A percentile compares a stretch with the other conserved stretches of the same genome.
phyloP scores from a whole-genome alignment of 305 asterid species.

The Fraxinus ornus region DNA sequence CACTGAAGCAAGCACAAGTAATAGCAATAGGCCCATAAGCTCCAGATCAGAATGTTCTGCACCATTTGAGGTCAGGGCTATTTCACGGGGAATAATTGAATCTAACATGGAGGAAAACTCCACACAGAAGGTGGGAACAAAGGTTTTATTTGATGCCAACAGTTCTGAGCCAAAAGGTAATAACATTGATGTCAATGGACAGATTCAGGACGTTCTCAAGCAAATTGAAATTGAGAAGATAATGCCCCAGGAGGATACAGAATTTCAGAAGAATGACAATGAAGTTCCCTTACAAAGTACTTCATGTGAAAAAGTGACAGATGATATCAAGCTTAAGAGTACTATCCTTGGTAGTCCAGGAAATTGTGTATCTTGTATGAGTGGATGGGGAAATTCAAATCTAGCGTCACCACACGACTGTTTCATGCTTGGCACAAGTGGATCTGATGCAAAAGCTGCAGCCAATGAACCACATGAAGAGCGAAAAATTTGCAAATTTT shows the following conservation, averaged over 20 bases:
- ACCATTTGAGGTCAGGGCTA: conserved; percentile 31
- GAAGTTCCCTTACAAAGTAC: conserved; percentile 33
- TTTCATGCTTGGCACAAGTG: conserved; percentile 16
- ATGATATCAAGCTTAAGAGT: conserved; percentile 21
- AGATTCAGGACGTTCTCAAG: conserved; percentile 29
- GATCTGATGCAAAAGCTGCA: conserved; percentile 31
- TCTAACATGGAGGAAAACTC: conserved; percentile 30
- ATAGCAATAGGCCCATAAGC: conserved; percentile 31
- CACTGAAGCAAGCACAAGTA: conserved; percentile 23
- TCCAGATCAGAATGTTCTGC: conserved; percentile 32
- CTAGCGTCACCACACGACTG: conserved; percentile 26
- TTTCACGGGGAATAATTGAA: conserved; percentile 31
- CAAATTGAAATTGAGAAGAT: conserved; percentile 20
- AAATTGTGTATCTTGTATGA: conserved; percentile 31
- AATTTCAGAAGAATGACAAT: conserved; percentile 34
- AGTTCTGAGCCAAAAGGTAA: conserved; percentile 26
- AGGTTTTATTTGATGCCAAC: conserved; percentile 29
- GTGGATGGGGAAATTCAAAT: conserved; percentile 31
- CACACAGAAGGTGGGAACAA: conserved; percentile 32
- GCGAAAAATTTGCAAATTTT: conserved; percentile 21
- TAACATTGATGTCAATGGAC: conserved; percentile 31
- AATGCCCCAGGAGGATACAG: conserved; percentile 33
- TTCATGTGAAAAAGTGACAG: conserved; percentile 27
- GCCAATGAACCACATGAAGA: conserved; percentile 27
- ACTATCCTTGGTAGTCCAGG: conserved; percentile 19